phyloP scores from a whole-genome alignment of 2,329 filamentous ascomycete species.

The Domatiomyces globalis region DNA sequence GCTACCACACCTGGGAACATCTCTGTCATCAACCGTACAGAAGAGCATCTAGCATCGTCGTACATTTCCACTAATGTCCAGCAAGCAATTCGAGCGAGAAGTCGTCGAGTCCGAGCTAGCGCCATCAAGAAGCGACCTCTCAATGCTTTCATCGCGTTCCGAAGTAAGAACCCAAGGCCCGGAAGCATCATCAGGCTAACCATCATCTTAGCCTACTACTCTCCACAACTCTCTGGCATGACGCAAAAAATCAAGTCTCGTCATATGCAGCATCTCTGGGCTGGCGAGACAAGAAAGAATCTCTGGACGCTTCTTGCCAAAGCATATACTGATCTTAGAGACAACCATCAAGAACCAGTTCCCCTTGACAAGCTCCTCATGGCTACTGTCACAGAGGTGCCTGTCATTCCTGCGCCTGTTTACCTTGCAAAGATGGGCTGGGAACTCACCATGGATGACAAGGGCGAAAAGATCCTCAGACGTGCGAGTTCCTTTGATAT shows the following conservation, averaged over 20 bases:
- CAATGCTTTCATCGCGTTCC: conserved; percentile 27
- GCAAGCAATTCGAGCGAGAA: neutral
- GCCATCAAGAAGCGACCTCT: conserved; percentile 17
- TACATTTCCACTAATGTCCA: too few species aligned
- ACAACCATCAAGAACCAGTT: conserved; percentile 35
- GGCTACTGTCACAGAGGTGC: conserved; percentile 34
- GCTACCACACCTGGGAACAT: neutral
- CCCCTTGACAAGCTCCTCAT: conserved; percentile 36
- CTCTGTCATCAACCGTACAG: too few species aligned
- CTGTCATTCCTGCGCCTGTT: conserved; percentile 30
- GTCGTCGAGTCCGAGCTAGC: neutral
- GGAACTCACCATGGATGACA: conserved; percentile 13
- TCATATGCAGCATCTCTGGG: conserved; percentile 37
- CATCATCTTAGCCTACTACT: conserved; percentile 32
- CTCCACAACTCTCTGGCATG: conserved; percentile 31
- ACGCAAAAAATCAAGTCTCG: conserved; percentile 42
- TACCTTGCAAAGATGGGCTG: conserved; percentile 38
- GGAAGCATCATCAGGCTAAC: conserved; percentile 2
- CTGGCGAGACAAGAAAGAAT: conserved; percentile 35
- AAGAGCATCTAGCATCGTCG: too few species aligned
- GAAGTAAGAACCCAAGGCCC: conserved; percentile 21
- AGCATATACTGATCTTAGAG: conserved; percentile 41
- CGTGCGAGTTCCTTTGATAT: conserved; percentile 4
- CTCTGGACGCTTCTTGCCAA: conserved; percentile 42
- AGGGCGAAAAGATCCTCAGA: conserved; percentile 4